Percentiles rank a stretch among this genome's conserved stretches.
phyloP scores from a whole-genome alignment of 169 alveolate species.

The Cryptosporidium canis region DNA sequence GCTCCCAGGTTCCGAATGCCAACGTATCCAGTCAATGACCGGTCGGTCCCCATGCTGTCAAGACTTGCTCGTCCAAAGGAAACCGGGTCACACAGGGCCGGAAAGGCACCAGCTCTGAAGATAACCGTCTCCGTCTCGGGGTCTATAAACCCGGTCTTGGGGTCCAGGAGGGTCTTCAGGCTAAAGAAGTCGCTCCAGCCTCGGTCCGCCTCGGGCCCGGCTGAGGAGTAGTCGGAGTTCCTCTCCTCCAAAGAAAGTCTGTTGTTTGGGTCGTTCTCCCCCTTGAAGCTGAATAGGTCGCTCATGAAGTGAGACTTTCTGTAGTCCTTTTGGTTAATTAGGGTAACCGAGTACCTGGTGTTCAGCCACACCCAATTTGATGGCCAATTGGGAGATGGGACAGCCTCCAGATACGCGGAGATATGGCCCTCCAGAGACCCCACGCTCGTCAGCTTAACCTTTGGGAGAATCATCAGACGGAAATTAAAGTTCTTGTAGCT shows the following conservation, averaged over 20 bases:
- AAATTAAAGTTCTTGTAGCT: slow-evolving; percentile 54
- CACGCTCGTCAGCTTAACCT: slow-evolving; percentile 39
- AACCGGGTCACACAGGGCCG: slow-evolving; percentile 41
- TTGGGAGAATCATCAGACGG: slow-evolving; percentile 55
- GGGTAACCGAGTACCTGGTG: slow-evolving; percentile 82
- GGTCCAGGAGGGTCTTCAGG: slow-evolving; percentile 39
- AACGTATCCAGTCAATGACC: slow-evolving; percentile 89
- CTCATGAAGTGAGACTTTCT: slow-evolving; percentile 77
- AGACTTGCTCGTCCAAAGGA: slow-evolving; percentile 5
- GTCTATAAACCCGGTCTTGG: slow-evolving; percentile 53
- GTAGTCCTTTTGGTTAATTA: slow-evolving; percentile 80
- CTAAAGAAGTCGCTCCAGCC: slow-evolving; percentile 71
- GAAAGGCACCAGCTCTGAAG: slow-evolving; percentile 69
- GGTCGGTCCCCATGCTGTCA: slow-evolving; percentile 45
- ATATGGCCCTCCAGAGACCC: slow-evolving; percentile 62
- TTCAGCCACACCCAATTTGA: slow-evolving; percentile 85
- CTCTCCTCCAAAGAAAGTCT: slow-evolving; percentile 13
- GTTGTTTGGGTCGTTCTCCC: slow-evolving; percentile 29
- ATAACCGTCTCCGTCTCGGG: slow-evolving; percentile 24
- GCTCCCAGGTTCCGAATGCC: slow-evolving; percentile 96
- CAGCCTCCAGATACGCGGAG: slow-evolving; percentile 83
- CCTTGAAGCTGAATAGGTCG: slow-evolving; percentile 59
- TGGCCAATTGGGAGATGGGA: slow-evolving; percentile 84
- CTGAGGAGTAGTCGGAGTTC: slow-evolving; percentile 4
- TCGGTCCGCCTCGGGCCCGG: slow-evolving; percentile 68